phyloP scores from a whole-genome alignment of 176 grass and related monocot species.

The Coix lacrymajobi region DNA sequence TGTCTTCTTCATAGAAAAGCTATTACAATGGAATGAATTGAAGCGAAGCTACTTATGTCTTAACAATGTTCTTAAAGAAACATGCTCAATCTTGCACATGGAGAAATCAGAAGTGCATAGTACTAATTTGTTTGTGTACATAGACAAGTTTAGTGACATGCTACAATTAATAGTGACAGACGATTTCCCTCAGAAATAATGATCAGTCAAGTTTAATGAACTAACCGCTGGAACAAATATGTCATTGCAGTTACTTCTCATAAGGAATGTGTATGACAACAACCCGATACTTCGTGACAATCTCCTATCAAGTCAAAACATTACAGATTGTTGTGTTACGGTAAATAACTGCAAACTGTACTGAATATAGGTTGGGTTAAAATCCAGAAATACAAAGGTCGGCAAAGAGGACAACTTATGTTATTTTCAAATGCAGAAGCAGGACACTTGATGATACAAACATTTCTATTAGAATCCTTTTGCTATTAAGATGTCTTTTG shows the following conservation, averaged over 20 bases:
- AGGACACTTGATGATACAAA: neutral
- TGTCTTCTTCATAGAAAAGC: neutral
- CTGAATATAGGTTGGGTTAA: neutral
- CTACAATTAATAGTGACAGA: neutral
- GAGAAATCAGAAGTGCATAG: neutral
- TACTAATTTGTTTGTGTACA: neutral
- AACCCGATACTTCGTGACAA: slow-evolving; percentile 66
- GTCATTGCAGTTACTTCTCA: slow-evolving; percentile 44
- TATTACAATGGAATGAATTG: slow-evolving; percentile 7
- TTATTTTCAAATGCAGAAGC: neutral
- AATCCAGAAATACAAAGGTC: neutral
- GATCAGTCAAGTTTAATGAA: neutral
- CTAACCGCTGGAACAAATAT: slow-evolving; percentile 72
- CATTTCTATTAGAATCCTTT: neutral
- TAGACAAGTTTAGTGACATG: neutral
- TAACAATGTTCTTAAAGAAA: neutral
- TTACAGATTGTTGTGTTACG: neutral
- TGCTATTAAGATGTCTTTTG: neutral
- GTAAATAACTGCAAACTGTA: slow-evolving; percentile 12
- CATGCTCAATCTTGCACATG: neutral
- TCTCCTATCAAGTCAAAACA: slow-evolving; percentile 42
- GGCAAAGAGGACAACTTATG: neutral
- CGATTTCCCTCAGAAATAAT: neutral
- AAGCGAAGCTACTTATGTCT: neutral
- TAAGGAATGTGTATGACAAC: slow-evolving; percentile 75